Conservation (phyloP, 2,329 filamentous ascomycete genomes). For the Epichloe sylvatica region DNA sequence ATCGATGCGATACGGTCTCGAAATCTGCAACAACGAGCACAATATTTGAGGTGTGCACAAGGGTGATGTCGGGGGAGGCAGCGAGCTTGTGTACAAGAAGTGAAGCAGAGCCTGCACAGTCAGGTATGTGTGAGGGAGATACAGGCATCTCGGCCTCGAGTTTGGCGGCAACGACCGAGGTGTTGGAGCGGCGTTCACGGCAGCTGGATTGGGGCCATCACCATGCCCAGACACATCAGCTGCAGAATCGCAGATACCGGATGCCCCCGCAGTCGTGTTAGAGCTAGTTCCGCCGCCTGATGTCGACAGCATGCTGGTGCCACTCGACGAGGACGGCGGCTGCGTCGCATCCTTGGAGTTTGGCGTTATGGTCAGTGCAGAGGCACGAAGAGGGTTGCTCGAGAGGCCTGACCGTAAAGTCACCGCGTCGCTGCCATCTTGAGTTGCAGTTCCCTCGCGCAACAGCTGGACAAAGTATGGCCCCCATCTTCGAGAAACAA, state of each 20-base stretch:
- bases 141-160: constrained; percentile 70
- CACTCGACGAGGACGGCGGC: constrained; percentile 26
- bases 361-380: constrained; percentile 72
- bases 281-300: constrained; percentile 10
- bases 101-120: constrained; percentile 84
- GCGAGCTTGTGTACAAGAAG: constrained; percentile 82
- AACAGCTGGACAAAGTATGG: constrained; percentile 90
- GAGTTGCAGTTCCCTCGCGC: constrained; percentile 60
- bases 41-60: constrained; percentile 90
- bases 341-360: constrained; percentile 39
- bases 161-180: constrained; percentile 43
- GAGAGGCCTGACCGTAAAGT: constrained; percentile 55
- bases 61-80: constrained; percentile 62
- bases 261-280: not conserved
- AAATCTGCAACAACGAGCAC: constrained; percentile 86
- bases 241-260: constrained; percentile 26
- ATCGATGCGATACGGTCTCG: constrained; percentile 84
- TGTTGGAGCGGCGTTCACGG: constrained; percentile 42
- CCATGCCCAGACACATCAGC: constrained; percentile 18
- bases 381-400: constrained; percentile 53
- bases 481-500: constrained; percentile 81
- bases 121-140: constrained; percentile 80
- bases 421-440: constrained; percentile 59
- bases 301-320: constrained; percentile 27
- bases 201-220: constrained; percentile 27